Evolutionary conservation across 2,329 filamentous ascomycete species (phyloP), one percentile per base, ranked within the genome.

Genomic region (Sporothrix luriei): DNA sequence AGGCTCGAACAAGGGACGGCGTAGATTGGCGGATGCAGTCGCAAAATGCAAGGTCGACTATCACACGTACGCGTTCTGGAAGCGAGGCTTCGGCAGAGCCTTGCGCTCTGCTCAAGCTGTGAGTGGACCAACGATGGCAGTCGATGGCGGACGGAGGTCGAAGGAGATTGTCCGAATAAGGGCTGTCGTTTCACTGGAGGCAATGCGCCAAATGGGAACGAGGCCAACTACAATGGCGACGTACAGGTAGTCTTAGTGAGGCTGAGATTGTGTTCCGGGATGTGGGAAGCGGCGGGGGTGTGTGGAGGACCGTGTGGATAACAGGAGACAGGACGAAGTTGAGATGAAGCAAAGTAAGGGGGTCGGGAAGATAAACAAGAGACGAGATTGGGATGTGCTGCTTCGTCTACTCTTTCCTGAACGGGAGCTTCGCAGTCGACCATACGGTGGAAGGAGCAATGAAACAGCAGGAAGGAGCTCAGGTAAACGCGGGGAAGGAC

Each of bases 401-500:
- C 24, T 21, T 9, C 14, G 59, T 64, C 24, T 14, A 24, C 40
- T 26, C 59, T 29, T 64, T 64, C 59, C 59, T 26, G n/a, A 14
- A 26, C 13, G 40, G 33, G 40, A 62, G 38, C 21, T 16, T 43
- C 40, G 40, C 14, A 16, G 14, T 16, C 40, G 33, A 33, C 33
- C 57, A 16, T 29, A 29, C 48, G 16, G 33, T 48, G 46, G 62
- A 65, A 65, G 49, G 62, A 65, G 19, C 48, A 24, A 52, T 51
- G 11, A 26, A n/a, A n/a, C 9, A 11, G 55, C 19, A 49, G 46
- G 61, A 38, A 52, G 48, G 64, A 54, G 49, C 29, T 54, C 48
- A 52, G 26, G 16, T 54, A 43, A 55, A 66, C 64, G 64, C 64
- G 64, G 64, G 64, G 64, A 66, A 54, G 49, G 48, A 40, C 14